A percentile compares a stretch with the other conserved stretches of the same genome.
These are phyloP conservation scores for Scleroderma citrinum DNA, from an alignment of 768 basidiomycete genomes.

Conservation along the genomic window DNA sequence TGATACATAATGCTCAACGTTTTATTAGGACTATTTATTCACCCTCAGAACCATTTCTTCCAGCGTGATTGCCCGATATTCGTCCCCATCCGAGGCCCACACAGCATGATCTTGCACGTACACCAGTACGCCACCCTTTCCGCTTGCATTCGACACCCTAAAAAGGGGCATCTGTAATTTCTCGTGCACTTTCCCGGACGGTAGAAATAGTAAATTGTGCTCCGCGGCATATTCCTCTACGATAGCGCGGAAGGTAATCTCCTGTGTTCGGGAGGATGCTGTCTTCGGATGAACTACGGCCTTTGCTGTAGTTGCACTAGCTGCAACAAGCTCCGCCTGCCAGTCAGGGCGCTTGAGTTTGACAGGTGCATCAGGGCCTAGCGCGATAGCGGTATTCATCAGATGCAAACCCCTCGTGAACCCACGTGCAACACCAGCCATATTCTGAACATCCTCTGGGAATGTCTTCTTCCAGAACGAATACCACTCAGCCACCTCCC, in stretches of 20 bases:
- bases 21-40: constrained; percentile 15
- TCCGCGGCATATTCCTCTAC: constrained; percentile 86
- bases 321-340: constrained; percentile 39
- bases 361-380: constrained; percentile 71
- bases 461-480: constrained; percentile 81
- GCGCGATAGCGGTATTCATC: constrained; percentile 90
- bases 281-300: constrained; percentile 26
- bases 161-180: constrained; percentile 85
- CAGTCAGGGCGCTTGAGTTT: constrained; percentile 65
- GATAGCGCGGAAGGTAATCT: constrained; percentile 89
- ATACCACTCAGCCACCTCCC: constrained; percentile 93
- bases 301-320: constrained; percentile 18
- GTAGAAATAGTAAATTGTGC: constrained; percentile 86
- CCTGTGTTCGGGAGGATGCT: constrained; percentile 52
- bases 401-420: constrained; percentile 86
- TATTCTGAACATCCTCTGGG: constrained; percentile 59
- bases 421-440: constrained; percentile 65
- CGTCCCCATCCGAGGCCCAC: constrained; percentile 68
- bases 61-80: constrained; percentile 72
- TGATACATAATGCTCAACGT: too few species aligned
- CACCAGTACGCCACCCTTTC: constrained; percentile 80
- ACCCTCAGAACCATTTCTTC: constrained; percentile 85
- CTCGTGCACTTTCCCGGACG: constrained; percentile 80
- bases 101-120: constrained; percentile 93
- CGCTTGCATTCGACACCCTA: constrained; percentile 77